Evolutionary conservation across 208 protist species (phyloP), one percentile per base, ranked within the genome.

Genomic region (Crithidia bombi): DNA sequence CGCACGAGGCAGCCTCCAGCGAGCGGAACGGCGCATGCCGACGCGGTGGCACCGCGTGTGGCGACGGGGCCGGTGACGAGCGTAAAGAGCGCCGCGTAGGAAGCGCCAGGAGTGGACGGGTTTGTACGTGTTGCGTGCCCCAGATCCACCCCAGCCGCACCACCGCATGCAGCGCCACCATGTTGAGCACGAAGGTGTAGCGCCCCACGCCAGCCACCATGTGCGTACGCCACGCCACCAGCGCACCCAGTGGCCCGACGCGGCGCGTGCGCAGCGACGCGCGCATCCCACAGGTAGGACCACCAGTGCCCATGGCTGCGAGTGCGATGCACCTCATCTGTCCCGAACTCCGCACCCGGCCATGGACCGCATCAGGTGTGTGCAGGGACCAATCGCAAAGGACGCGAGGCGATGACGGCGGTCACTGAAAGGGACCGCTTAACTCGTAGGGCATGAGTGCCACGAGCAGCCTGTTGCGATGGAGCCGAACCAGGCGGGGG

Each of bases 321-420:
- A 99, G 96, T 21, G 98, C 97, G 75, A 99, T 91, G 58, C 87
- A 96, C 84, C 99, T 98, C 79, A 99, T n/a, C n/a, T n/a, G n/a
- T 99, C 92, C 99, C 98, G 78, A 97, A 99, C 47, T 96, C 98
- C n/a, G n/a, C n/a, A n/a, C 9, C 98, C 98, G 30, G 98, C 98
- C 41, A 99, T 98, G 23, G 97, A 99, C 61, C 98, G 91, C 63
- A 98, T 98, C 55, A 99, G 96, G 80, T 99, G 98, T 30, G 82
- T 77, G n/a, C n/a, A n/a, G 36, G 85, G 86, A 19, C 78, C 15
- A 19, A 92, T 85, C 44, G 77, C 23, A 56, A 91, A 83, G 35
- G 85, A n/a, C n/a, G 43, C 30, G 97, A 75, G 15, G 95, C 78
- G 30, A 98, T 82, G 15, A 98, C 74, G 2, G 86, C 88, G 3